Evolutionary conservation across 2,329 filamentous ascomycete species (phyloP).

Genomic region (Epichloe sp.): DNA sequence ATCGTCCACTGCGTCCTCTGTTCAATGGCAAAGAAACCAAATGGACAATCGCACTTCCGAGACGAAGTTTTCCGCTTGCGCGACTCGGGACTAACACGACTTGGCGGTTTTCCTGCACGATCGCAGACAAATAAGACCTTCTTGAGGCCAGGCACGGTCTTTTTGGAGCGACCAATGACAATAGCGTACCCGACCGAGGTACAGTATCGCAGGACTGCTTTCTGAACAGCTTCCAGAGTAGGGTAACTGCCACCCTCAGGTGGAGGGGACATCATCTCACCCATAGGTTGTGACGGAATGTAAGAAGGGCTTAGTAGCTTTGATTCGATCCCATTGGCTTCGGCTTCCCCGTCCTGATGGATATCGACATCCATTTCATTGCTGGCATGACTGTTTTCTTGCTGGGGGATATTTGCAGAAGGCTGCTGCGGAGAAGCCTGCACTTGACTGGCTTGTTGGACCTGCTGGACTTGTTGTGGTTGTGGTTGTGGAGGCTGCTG

Average conservation of each 20-base stretch:
- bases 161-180: conserved; percentile 55
- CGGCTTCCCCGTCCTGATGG: conserved; percentile 33
- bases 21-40: conserved; percentile 58
- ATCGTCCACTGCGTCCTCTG: conserved; percentile 55
- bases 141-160: conserved; percentile 52
- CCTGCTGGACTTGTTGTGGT: conserved; percentile 15
- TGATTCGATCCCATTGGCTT: conserved; percentile 29
- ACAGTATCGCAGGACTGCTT: conserved; percentile 50
- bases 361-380: conserved; percentile 42
- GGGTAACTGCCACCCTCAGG: conserved; percentile 52
- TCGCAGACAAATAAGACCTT: conserved; percentile 57
- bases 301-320: conserved; percentile 38
- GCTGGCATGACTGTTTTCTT: conserved; percentile 28
- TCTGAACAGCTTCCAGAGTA: conserved; percentile 51
- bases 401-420: conserved; percentile 23
- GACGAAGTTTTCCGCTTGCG: conserved; percentile 54
- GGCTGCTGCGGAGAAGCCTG: conserved; percentile 19
- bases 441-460: conserved; percentile 20
- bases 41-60: conserved; percentile 55
- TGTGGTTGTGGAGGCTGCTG: conserved; percentile 8
- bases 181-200: conserved; percentile 56
- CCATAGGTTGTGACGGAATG: conserved; percentile 41
- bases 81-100: conserved; percentile 47
- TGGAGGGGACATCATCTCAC: conserved; percentile 47
- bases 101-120: conserved; percentile 48